phyloP scores from a whole-genome alignment of 495 filamentous ascomycete species.

The Polyplosphaeria fusca region DNA sequence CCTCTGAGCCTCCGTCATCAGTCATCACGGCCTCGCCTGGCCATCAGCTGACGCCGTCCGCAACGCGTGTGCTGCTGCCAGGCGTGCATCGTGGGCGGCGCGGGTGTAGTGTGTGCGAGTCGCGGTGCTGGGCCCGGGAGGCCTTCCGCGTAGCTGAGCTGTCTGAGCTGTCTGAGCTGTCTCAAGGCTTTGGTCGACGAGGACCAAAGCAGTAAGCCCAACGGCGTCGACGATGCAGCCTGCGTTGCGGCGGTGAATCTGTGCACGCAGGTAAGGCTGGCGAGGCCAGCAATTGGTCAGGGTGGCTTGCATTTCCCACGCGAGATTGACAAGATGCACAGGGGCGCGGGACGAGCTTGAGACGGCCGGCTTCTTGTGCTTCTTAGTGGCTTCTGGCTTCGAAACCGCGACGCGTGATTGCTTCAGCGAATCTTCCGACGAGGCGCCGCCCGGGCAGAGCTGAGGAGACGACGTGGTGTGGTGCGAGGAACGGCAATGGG shows the following conservation, averaged over 20 bases:
- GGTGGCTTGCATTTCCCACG: constrained; percentile 35
- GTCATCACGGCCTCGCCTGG: not conserved
- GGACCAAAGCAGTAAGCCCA: constrained; percentile 23
- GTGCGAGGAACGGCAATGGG: constrained; percentile 12
- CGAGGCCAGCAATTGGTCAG: constrained; percentile 24
- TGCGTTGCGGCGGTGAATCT: constrained; percentile 28
- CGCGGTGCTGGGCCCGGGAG: constrained; percentile 5
- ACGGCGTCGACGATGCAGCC: constrained; percentile 15
- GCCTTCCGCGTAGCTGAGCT: constrained; percentile 22
- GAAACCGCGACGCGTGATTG: constrained; percentile 21
- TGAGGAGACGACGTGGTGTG: no score
- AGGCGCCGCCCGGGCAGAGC: no score
- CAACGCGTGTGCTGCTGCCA: not conserved
- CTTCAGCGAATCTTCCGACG: constrained; percentile 24
- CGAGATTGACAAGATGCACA: constrained; percentile 33
- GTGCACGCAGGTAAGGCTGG: constrained; percentile 23
- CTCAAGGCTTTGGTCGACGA: constrained; percentile 8
- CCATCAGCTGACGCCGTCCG: constrained; percentile 21
- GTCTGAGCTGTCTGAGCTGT: constrained; percentile 14
- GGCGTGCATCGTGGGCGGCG: not conserved
- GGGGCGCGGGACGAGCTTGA: constrained; percentile 18
- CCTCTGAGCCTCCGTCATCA: constrained; percentile 6
- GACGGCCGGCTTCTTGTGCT: constrained; percentile 26
- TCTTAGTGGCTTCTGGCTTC: constrained; percentile 27
- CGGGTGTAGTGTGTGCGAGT: not conserved